Evolutionary conservation across 2,329 filamentous ascomycete genomes (phyloP).

Genomic region (Fusarium continuum): DNA sequence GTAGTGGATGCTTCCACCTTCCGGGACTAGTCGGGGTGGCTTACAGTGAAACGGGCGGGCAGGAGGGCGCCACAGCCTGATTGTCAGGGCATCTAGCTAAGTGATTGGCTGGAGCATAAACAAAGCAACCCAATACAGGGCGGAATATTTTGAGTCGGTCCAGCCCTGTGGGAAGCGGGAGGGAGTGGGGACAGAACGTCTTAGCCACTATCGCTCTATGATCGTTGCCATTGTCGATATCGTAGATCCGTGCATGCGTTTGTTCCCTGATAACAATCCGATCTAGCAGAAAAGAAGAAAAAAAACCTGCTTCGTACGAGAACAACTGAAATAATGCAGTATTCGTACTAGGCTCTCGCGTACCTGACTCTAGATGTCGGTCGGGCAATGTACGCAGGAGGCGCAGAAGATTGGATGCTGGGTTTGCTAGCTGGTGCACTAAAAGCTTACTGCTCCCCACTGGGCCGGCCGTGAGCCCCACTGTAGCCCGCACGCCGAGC

Average conservation of each 20-base stretch:
- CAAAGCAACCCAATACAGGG: constrained; percentile 21
- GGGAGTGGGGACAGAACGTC: constrained; percentile 8
- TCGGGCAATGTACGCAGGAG: constrained; percentile 7
- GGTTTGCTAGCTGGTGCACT: not conserved
- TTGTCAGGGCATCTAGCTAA: constrained; percentile 5
- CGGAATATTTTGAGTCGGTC: constrained; percentile 23
- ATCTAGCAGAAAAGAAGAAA: not conserved
- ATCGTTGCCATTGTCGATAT: not conserved
- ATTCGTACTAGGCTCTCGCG: constrained; percentile 6
- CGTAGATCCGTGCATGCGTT: not conserved
- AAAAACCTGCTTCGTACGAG: not conserved
- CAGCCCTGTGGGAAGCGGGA: constrained; percentile 36
- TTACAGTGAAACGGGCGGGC: constrained; percentile 30
- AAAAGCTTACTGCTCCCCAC: constrained; percentile 29
- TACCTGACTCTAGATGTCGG: constrained; percentile 16
- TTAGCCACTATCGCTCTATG: not conserved
- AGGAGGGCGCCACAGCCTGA: constrained; percentile 27
- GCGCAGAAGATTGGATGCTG: not conserved
- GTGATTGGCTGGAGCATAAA: constrained; percentile 24
- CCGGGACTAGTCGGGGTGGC: constrained; percentile 13
- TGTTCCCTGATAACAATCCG: not conserved
- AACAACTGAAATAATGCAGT: not conserved
- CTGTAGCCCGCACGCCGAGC: constrained; percentile 9
- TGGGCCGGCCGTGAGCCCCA: constrained; percentile 10
- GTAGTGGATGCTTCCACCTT: constrained; percentile 17